Evolutionary conservation across 768 basidiomycete genomes (phyloP), one percentile per base, ranked within the genome.

Genomic region (Fibroporia radiculosa): DNA sequence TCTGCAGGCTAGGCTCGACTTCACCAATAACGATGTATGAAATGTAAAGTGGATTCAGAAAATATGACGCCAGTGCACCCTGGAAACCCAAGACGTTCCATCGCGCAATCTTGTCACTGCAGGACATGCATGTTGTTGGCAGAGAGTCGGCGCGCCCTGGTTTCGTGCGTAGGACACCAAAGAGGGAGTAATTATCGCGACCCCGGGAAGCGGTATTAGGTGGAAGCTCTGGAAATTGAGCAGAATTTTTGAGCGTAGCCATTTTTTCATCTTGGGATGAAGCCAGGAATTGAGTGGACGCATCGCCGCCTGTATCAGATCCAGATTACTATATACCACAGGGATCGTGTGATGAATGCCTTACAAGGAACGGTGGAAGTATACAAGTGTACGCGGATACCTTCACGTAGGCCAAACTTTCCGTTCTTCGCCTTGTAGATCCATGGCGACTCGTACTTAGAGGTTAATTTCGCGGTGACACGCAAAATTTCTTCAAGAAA

Each of bases 71-170:
- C 38, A 96, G 66, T 1, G 87, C 83, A 3, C 95, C 93, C 57
- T 95, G 91, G 20, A 95, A 69, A 0, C 93, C 93, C 3, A 91
- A 67, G 0, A 84, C 75, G 44, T 73, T 79, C 92, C 93, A 98
- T 4, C 75, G 66, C 0, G 91, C 90, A 32, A 98, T 83, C 64
- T 98, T 98, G 61, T 98, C 93, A 52, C 86, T 90, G 64, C 93
- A 98, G 0, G 92, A 90, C 82, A 96, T 88, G 56, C 77, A 89
- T 0, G 76, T 60, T 1, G 93, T 90, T 0, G 80, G 80, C 0
- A 82, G 82, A 0, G 92, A 84, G 58, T 98, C 93, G 0, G 89
- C 85, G 42, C 93, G 79, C 2, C 92, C 95, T 4, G 93, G 93
- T 58, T 97, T 98, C 0, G 95, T 96, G 25, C 93, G 85, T 35